Evolutionary conservation across 345 rosid genomes (phyloP), one percentile per base, ranked within the genome.

Genomic region (Populus davidiana): DNA sequence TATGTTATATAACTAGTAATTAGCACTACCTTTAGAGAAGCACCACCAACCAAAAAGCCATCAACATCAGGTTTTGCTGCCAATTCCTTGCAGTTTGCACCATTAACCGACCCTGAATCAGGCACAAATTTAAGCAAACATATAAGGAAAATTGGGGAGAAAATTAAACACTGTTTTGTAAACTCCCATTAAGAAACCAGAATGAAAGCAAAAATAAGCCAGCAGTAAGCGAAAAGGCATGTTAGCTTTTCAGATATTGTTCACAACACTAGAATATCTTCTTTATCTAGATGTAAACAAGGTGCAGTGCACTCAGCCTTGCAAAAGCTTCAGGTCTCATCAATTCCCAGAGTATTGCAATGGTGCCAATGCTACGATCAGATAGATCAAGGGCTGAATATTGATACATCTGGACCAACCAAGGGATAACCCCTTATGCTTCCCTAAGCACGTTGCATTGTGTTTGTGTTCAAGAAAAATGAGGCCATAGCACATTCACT

Each of bases 21-120:
- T 10, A 21, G 43, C 39, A 41, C 29, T 82, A 92, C 94, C 94
- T 93, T 93, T 25, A 93, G 87, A 49, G 97, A 89, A 77, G 97
- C 97, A 71, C 97, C 97, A 64, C 97, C 97, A 49, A 93, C 97
- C 86, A 93, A 87, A 87, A 93, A 93, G 70, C 97, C 97, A 84
- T 93, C 97, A 56, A 91, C 90, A 86, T 93, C 94, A 18, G 92
- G 84, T 65, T 91, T 88, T 25, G 81, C 87, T 52, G 89, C 94
- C 85, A 93, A 86, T 81, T 90, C 97, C 85, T 90, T 93, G 90
- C 93, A 87, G 88, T 91, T 93, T 78, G 86, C 92, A 75, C 91
- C 97, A 82, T 69, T 93, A 59, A 91, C 97, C 8, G 97, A 93
- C 59, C 97, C 97, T 93, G 84, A 61, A 77, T 64, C 49, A 74